phyloP scores from a whole-genome alignment of 805 yeast species.

The Wickerhamiella australiensis region DNA sequence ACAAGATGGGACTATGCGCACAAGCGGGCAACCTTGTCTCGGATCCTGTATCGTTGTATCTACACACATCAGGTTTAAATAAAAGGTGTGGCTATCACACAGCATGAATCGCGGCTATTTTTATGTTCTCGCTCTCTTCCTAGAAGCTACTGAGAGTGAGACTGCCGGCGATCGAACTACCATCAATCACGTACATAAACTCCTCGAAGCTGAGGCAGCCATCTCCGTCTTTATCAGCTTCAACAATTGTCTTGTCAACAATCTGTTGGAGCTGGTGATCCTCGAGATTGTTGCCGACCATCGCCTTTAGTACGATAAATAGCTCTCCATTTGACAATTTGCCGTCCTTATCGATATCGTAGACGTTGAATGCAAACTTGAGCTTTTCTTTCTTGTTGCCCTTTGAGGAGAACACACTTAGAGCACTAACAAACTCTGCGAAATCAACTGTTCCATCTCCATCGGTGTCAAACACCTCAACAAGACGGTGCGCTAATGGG shows the following conservation, averaged over 20 bases:
- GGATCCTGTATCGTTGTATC: too few species aligned
- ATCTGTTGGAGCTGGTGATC: conserved; percentile 87
- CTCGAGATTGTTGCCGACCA: conserved; percentile 88
- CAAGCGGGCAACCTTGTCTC: too few species aligned
- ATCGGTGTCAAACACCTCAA: conserved; percentile 90
- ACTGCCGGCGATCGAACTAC: conserved; percentile 29
- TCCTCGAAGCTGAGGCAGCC: conserved; percentile 78
- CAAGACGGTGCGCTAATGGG: conserved; percentile 78
- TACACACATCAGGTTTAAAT: too few species aligned
- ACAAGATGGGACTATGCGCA: background rate
- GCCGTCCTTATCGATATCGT: conserved; percentile 94
- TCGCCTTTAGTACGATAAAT: conserved; percentile 80
- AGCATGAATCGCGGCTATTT: too few species aligned
- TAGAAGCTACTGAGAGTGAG: conserved; percentile 28
- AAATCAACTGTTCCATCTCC: conserved; percentile 90
- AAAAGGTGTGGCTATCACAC: too few species aligned
- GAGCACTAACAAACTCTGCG: conserved; percentile 80
- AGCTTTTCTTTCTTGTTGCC: conserved; percentile 72
- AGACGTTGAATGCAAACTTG: conserved; percentile 80
- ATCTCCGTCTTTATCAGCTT: conserved; percentile 79
- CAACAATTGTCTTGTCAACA: conserved; percentile 93
- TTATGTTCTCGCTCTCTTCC: background rate
- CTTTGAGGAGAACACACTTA: conserved; percentile 78
- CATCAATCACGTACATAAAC: conserved; percentile 43
- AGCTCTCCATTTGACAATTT: conserved; percentile 90